phyloP scores from a whole-genome alignment of 2,329 filamentous ascomycete genomes.

The Verticillium klebahnii region DNA sequence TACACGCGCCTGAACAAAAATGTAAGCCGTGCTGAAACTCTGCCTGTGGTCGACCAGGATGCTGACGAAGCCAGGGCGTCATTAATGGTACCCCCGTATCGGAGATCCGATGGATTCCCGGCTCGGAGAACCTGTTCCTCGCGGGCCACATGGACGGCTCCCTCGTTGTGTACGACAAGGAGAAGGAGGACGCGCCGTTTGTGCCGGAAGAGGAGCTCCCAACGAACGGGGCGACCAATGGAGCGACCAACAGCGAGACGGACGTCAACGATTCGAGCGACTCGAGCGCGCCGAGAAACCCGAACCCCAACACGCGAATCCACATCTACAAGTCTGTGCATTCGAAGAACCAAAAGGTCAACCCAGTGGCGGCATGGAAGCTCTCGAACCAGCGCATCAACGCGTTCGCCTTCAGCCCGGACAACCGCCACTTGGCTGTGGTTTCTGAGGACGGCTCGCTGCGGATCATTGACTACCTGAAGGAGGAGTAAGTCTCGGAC shows the following conservation, averaged over 20 bases:
- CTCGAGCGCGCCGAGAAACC: neutral
- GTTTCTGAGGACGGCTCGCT: conserved; percentile 89
- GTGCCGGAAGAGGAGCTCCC: conserved; percentile 58
- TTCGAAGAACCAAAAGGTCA: conserved; percentile 88
- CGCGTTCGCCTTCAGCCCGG: conserved; percentile 86
- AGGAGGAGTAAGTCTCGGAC: conserved; percentile 65
- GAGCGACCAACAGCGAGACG: conserved; percentile 21
- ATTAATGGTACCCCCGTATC: conserved; percentile 84
- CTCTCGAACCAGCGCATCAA: conserved; percentile 88
- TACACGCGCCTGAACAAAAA: conserved; percentile 97
- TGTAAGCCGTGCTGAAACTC: conserved; percentile 35
- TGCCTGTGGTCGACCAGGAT: neutral
- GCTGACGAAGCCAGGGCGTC: conserved; percentile 54
- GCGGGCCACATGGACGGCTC: conserved; percentile 90
- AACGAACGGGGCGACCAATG: conserved; percentile 26
- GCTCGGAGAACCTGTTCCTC: conserved; percentile 88
- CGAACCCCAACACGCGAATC: conserved; percentile 42
- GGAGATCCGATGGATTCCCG: conserved; percentile 88
- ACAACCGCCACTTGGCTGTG: conserved; percentile 79
- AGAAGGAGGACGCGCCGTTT: conserved; percentile 85
- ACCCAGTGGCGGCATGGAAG: conserved; percentile 91
- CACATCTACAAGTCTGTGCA: conserved; percentile 86
- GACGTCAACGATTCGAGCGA: conserved; percentile 27
- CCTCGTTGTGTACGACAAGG: conserved; percentile 93
- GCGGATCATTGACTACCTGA: conserved; percentile 85